phyloP scores from a whole-genome alignment of 2,329 filamentous ascomycete genomes.

The Diaporthe vaccinii region DNA sequence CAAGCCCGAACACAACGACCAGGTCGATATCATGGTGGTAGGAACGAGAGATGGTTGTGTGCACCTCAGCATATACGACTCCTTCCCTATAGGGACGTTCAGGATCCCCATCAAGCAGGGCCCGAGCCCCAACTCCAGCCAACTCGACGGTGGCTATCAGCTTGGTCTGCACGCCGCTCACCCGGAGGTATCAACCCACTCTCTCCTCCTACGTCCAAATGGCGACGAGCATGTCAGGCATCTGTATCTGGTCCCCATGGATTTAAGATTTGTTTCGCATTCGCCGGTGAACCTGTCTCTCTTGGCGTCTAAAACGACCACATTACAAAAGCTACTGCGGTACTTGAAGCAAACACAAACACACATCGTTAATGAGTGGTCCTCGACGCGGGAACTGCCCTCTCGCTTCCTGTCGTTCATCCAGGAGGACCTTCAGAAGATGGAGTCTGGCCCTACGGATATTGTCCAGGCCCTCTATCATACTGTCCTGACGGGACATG shows the following conservation, averaged over 20 bases:
- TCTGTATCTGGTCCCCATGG: slow-evolving; percentile 79
- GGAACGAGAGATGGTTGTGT: slow-evolving; percentile 79
- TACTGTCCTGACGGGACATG: slow-evolving; percentile 86
- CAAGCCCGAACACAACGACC: slow-evolving; percentile 75
- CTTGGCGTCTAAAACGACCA: slow-evolving; percentile 87
- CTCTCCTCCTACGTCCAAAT: slow-evolving; percentile 68
- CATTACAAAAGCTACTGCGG: slow-evolving; percentile 85
- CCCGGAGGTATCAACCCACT: slow-evolving; percentile 80
- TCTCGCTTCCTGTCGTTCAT: slow-evolving; percentile 82
- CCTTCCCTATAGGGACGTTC: slow-evolving; percentile 82
- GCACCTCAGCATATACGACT: slow-evolving; percentile 87
- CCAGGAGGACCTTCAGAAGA: slow-evolving; percentile 79
- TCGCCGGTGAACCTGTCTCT: slow-evolving; percentile 86
- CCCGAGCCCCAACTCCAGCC: slow-evolving; percentile 28
- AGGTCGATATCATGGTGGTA: slow-evolving; percentile 84
- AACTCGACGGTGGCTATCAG: slow-evolving; percentile 48
- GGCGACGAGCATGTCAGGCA: slow-evolving; percentile 54
- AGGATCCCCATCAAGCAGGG: slow-evolving; percentile 42
- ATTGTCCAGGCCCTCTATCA: slow-evolving; percentile 87
- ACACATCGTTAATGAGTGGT: slow-evolving; percentile 87
- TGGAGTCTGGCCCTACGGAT: slow-evolving; percentile 66
- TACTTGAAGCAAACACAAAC: slow-evolving; percentile 86
- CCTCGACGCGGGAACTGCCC: slow-evolving; percentile 84
- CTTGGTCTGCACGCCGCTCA: slow-evolving; percentile 77
- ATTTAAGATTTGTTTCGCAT: slow-evolving; percentile 85